Conservation (phyloP, 2,329 filamentous ascomycete genomes). For the Nemania abortiva region DNA sequence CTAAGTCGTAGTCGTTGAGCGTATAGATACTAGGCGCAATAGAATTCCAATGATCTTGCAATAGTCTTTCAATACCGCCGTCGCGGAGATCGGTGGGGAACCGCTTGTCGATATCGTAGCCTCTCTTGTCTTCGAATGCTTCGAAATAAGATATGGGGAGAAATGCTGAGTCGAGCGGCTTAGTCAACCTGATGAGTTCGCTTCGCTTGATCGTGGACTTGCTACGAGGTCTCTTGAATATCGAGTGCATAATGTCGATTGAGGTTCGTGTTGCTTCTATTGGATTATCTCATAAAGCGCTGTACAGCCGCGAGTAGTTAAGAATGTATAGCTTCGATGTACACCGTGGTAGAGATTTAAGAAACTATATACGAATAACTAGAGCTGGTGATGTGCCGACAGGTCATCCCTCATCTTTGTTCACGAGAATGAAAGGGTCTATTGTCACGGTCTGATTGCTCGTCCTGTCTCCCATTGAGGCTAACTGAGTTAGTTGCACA, state of each 20-base stretch:
- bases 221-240: slow-evolving; percentile 18
- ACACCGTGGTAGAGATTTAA: neutral
- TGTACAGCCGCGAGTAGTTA: neutral
- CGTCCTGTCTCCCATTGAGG: no score
- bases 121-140: slow-evolving; percentile 34
- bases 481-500: no score
- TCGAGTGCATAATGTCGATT: slow-evolving; percentile 6
- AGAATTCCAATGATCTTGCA: slow-evolving; percentile 31
- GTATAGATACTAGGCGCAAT: slow-evolving; percentile 25
- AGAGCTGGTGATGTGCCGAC: neutral
- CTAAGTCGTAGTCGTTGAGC: slow-evolving; percentile 16
- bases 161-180: slow-evolving; percentile 4
- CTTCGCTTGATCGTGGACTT: slow-evolving; percentile 17
- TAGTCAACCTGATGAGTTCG: slow-evolving; percentile 13
- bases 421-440: neutral
- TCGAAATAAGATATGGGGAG: slow-evolving; percentile 32
- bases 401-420: slow-evolving; percentile 2
- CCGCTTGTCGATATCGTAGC: slow-evolving; percentile 33
- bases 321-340: neutral
- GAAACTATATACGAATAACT: neutral
- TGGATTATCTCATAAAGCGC: neutral
- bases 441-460: no score
- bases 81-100: slow-evolving; percentile 36
- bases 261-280: neutral
- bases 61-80: slow-evolving; percentile 22